Base-by-base conservation (phyloP, 1,284 basidiomycete species). In the Coniophora puteana region DNA sequence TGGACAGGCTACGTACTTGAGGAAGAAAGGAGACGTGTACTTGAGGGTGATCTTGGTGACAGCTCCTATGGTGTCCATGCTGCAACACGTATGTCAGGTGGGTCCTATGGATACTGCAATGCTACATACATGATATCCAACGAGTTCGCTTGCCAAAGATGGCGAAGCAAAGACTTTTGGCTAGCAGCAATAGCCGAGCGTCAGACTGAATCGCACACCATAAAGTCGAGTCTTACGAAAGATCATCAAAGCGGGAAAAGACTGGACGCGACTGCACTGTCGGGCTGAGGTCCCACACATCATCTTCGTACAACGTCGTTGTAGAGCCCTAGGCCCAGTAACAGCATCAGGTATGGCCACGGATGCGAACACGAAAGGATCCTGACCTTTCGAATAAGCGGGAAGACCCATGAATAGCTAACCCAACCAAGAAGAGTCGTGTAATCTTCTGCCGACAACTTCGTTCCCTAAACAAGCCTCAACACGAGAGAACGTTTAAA, bases 361-460 rank as follows among this genome's bases (percentile, higher is more conserved):
- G n/a, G n/a, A n/a, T n/a, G n/a, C n/a, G n/a, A 27, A n/a, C n/a
- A 2, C 16, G 8, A 21, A 16, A 41, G 21, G 18, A 27, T 24
- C 38, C 33, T 10, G 47, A 72, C 72, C 20, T 59, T 66, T 39
- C 63, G 53, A 43, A 93, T 73, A 17, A 91, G 68, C 0, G 82
- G 78, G 45, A 75, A 72, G 32, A 92, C 70, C 90, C 90, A 93
- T 21, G 57, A 64, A 63, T 93, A 93, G 0, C 83, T 80, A 14
- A 87, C 63, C 85, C 89, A 92, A 5, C 78, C 72, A 65, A 74
- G 82, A 1, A 93, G 68, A 0, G 80, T 73, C 4, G 85, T 84
- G 48, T 83, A 80, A 55, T 93, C 89, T 57, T 94, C 91, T 0
- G 78, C 78, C 0, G 74, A 68, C 29, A 82, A 53, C n/a, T 71